Evolutionary conservation across 495 filamentous ascomycete genomes (phyloP), one percentile per base, ranked within the genome.

Genomic region (Hypoxylon fragiforme): DNA sequence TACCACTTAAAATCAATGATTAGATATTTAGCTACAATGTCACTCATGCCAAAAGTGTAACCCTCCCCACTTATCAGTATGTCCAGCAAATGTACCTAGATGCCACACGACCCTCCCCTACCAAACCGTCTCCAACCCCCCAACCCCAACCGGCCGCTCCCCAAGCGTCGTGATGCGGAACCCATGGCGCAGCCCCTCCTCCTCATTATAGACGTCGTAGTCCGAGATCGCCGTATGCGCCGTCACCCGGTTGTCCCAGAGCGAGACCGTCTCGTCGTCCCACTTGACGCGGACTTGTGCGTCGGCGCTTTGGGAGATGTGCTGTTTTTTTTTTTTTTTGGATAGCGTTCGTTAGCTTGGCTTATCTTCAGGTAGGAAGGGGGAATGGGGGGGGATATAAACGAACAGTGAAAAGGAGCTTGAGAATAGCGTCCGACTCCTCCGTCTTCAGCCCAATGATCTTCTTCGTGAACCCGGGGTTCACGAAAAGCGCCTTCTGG

Each of bases 401-500:
- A 37, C 88, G 69, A 38, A 90, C 69, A 60, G 86, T 80, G 43
- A 84, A 86, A 21, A 91, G 78, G 35, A 85, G 82, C 18, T 74
- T 61, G 19, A 90, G 72, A 49, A 91, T 83, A 11, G 79, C 75
- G 51, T 90, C 84, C 13, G 81, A 84, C 71, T 90, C 87, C 47
- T 77, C 78, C 24, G 86, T 83, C 39, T 86, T 86, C 13, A 92
- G 66, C 0, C 89, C 89, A 15, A 88, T 74, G 49, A 92, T 88
- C 41, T 81, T 79, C 58, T 84, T 91, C 44, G 89, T 86, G 67
- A 92, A 94, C 21, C 89, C 89, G 3, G 86, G 86, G 65, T 91
- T 91, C 63, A 89, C 74, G 64, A 88, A 94, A 5, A 94, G 75
- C 15, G 86, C 85, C 66, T 90, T 92, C 76, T 88, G 83, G 24